These are phyloP conservation scores for Hemerocallis citrina DNA, from an alignment of 106 monocot species.

Conservation along the genomic window DNA sequence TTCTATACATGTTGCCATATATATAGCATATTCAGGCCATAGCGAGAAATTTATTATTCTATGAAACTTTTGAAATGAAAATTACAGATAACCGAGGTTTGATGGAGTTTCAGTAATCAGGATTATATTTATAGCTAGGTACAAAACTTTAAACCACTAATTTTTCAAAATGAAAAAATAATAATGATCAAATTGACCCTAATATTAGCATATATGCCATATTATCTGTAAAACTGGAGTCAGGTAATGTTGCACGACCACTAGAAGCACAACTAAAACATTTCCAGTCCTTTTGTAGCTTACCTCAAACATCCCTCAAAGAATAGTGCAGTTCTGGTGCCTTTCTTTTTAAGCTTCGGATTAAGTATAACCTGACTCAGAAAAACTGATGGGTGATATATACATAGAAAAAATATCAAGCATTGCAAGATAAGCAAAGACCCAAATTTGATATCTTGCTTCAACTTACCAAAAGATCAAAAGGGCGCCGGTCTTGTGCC, in stretches of 20 bases:
- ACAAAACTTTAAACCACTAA: no score
- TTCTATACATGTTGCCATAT: no score
- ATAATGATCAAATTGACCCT: no score
- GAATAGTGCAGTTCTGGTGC: conserved; percentile 68
- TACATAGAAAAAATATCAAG: conserved; percentile 5
- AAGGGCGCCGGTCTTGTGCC: conserved; percentile 80
- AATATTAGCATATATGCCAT: no score
- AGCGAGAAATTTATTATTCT: no score
- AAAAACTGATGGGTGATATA: conserved; percentile 9
- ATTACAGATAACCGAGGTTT: no score
- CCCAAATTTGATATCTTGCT: not conserved
- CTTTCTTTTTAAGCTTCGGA: conserved; percentile 63
- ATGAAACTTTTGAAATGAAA: no score
- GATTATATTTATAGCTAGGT: no score
- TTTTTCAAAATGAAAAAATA: no score
- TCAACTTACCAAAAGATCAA: conserved; percentile 77
- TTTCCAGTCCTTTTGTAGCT: not conserved
- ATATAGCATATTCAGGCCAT: no score
- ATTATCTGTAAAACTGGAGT: not conserved
- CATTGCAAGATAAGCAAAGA: not conserved
- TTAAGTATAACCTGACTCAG: conserved; percentile 72
- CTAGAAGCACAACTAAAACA: not conserved
- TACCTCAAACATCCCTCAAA: conserved; percentile 99
- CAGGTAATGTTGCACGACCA: not conserved
- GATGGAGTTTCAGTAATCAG: no score